phyloP scores from a whole-genome alignment of 2,329 filamentous ascomycete species.

The Fusarium humuli region DNA sequence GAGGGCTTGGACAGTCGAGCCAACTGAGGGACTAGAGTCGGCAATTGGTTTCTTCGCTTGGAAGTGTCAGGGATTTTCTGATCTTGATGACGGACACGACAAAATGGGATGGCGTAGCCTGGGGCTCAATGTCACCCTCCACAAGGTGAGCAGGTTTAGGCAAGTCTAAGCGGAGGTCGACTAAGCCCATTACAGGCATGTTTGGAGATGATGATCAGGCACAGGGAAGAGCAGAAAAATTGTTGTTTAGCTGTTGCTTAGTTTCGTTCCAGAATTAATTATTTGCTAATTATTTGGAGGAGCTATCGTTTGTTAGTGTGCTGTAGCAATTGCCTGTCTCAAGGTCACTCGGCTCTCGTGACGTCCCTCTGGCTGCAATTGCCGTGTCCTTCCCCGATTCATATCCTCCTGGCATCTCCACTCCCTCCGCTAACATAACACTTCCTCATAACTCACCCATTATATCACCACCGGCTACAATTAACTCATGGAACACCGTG shows the following conservation, averaged over 20 bases:
- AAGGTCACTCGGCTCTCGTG: not conserved
- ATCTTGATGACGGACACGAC: not conserved
- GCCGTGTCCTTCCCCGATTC: constrained; percentile 12
- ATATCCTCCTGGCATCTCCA: constrained; percentile 11
- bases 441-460: not conserved
- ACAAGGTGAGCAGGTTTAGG: not conserved
- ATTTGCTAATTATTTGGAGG: not conserved
- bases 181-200: constrained; percentile 8
- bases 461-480: constrained; percentile 27
- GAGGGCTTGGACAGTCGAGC: constrained; percentile 16
- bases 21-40: not conserved
- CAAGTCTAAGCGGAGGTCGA: constrained; percentile 18
- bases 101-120: not conserved
- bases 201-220: not conserved
- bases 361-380: constrained; percentile 10
- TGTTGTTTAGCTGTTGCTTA: not conserved
- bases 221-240: not conserved
- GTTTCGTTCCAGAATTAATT: not conserved
- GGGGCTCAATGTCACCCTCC: not conserved
- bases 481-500: constrained; percentile 37
- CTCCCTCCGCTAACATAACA: not conserved
- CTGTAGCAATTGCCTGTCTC: not conserved
- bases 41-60: not conserved
- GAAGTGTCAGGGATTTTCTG: not conserved
- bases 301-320: not conserved